Base-by-base conservation (phyloP, 768 basidiomycete species). In the Xanthoconium purpureum region DNA sequence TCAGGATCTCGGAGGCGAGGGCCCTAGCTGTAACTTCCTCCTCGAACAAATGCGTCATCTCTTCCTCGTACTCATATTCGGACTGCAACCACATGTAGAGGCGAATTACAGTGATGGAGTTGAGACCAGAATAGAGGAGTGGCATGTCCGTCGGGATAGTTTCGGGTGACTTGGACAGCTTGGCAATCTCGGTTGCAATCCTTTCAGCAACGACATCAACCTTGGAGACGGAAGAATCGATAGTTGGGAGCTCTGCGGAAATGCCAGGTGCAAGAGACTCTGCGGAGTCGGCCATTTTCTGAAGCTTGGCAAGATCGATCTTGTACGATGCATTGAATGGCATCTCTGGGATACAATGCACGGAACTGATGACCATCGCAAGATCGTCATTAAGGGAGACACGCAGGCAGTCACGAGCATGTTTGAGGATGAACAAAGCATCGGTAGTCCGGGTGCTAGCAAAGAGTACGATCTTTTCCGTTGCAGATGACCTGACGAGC, bases 31-130 rank as follows among this genome's bases (percentile, higher is more conserved):
- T 68, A 40, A 69, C 50, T 24, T 72, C 69, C 38, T 70, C 70
- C 28, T 72, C 67, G 36, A 73, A 67, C 9, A 74, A 55, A 43
- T 66, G 63, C 37, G 61, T 42, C 63, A 70, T 63, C 50, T 68
- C 66, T 24, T 66, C 71, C 13, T 55, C 62, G 44, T 68, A 72
- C 49, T 73, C 70, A 50, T 66, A 56, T 29, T 66, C 68, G 28
- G 66, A 71, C 56, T 70, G 72, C 54, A 74, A 56, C 73, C 72
- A 74, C 63, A 67, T 62, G 58, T 67, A 62, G 29, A 74, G 61
- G 33, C 65, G 62, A 18, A 68, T 63, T 8, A 70, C 60, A 7
- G 67, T 71, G 57, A 64, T 64, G 38, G 71, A 66, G 36, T 70
- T 70, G 45, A 75, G 69, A 42, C 71, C 72, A 0, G 68, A 63